Evolutionary conservation across 2,329 filamentous ascomycete species (phyloP), one percentile per base, ranked within the genome.

Genomic region (Trichoderma gracile): DNA sequence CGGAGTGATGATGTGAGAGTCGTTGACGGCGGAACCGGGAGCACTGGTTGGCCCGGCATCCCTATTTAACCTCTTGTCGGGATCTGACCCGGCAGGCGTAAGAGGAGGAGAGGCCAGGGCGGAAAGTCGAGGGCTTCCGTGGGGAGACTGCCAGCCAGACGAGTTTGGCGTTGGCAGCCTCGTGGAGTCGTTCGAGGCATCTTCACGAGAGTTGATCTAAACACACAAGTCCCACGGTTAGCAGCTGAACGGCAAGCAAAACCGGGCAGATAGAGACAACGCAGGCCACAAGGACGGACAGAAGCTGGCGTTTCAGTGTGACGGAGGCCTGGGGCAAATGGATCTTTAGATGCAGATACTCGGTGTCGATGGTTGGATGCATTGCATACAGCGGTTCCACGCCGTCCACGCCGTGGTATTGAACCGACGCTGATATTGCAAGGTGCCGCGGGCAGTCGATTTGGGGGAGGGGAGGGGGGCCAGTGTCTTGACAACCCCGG

Each of bases 31-130:
- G 46, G 80, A 49, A 25, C 27, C 76, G 54, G 79, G 77, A 46
- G 74, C 42, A 40, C 63, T 50, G 53, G 62, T 75, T 47, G 75
- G 72, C 30, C 74, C 78, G 66, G 73, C 75, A 66, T 72, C 75
- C 70, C 69, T 71, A 71, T 71, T 61, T 12, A 59, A 38, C 56
- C 67, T 69, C 66, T 72, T 76, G 52, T 73, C 73, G 74, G 77
- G 77, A 21, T 79, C 79, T 49, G 92, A 94, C 58, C 88, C 93
- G 62, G 92, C 88, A 19, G 94, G 94, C 14, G 93, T 97, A 59
- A 98, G 83, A 47, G 93, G 93, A 69, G 94, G 94, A 12, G 93
- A 96, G 70, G 94, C 90, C 78, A 96, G 85, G 64, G 89, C 86
- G 65, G 88, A 86, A 50, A 85, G 80, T 66, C 85, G 84, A 66